Base-by-base conservation (phyloP, 2,329 filamentous ascomycete species). In the Ophiobolus disseminans region DNA sequence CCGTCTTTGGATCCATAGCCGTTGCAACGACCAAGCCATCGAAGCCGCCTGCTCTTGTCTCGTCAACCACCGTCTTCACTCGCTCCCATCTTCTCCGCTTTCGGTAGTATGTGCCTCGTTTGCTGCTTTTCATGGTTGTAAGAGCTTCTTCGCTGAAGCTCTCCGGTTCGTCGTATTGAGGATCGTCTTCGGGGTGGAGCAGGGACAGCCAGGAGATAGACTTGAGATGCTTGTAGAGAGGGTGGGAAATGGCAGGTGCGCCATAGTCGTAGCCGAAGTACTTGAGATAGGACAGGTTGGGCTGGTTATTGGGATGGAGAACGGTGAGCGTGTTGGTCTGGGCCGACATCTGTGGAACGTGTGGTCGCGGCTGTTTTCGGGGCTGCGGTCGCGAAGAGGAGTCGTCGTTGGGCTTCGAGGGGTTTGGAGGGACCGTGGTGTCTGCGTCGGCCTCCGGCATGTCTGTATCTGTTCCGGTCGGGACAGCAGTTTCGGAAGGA, bases 191-290 rank as follows among this genome's bases (percentile, higher is more conserved):
- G 0, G 94, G 94, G 19, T 88, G 82, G 13, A 97, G 77, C 4
- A 99, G 84, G 73, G 97, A 93, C 2, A 99, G 83, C 92, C 93
- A 99, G 21, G 90, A 93, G 22, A 97, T 79, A 4, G 88, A 85
- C 63, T 93, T 87, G 41, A 99, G 84, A 68, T 94, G 87, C 13
- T 83, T 87, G 72, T 88, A 83, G 9, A 99, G 84, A 0, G 94
- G 93, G 68, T 97, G 94, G 0, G 77, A 72, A 19, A 85, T 78
- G 11, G 82, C 44, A 63, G 80, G 82, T 57, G 81, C 82, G 34
- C 86, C 82, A 58, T 82, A 78, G 73, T 96, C 91, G 75, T 87
- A 97, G 71, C 86, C 85, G 75, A 96, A 97, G 78, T 96, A 95
- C 69, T 90, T 90, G 16, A 99, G 82, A 39, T 94, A 82, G 14